A percentile compares a stretch with the other conserved stretches of the same genome.
Conservation (phyloP, 306 rosid species). For the Cicer bijugum region DNA sequence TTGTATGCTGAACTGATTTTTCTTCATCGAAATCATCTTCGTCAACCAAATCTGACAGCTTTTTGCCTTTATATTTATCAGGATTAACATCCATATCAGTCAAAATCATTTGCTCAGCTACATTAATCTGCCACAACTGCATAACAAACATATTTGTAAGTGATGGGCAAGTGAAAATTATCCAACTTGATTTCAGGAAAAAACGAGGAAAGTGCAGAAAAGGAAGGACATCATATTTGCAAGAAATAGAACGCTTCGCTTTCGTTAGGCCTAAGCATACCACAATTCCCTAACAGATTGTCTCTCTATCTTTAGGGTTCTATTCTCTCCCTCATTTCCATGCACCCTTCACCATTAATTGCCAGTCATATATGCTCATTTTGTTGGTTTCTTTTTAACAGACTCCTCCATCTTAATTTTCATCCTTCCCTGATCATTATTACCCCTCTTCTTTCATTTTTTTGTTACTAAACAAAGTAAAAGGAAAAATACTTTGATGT, state of each 20-base stretch:
- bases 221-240: neutral
- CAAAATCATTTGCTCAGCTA: constrained; percentile 88
- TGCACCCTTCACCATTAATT: neutral
- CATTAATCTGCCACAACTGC: constrained; percentile 98
- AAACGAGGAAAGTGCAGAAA: neutral
- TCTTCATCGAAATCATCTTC: constrained; percentile 78
- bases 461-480: neutral
- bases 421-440: neutral
- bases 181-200: constrained; percentile 8
- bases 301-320: neutral
- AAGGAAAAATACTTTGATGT: no score
- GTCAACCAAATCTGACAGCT: constrained; percentile 68
- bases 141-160: constrained; percentile 36
- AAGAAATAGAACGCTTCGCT: constrained; percentile 4
- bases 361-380: neutral
- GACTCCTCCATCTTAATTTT: neutral
- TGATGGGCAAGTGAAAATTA: constrained; percentile 16
- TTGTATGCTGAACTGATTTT: constrained; percentile 68
- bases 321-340: constrained; percentile 6
- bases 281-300: neutral
- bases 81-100: constrained; percentile 81
- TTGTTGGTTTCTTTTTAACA: neutral
- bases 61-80: constrained; percentile 79
- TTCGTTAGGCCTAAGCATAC: constrained; percentile 6
- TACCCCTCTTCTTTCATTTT: neutral